Conservation (phyloP, 192 early-diverging fungal species). For the Coemansia asiatica region DNA sequence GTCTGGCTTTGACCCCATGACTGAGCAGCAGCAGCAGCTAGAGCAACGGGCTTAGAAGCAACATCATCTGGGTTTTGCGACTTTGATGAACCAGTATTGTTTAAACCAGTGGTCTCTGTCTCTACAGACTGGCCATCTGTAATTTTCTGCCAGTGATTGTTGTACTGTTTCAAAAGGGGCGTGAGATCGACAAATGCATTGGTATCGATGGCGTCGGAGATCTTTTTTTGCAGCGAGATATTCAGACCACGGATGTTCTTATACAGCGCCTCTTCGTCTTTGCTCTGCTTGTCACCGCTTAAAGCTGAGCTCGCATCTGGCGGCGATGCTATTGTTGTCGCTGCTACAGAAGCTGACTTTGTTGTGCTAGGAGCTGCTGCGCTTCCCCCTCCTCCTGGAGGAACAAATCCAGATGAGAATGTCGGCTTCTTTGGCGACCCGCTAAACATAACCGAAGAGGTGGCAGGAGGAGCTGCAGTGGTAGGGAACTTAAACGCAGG, state of each 20-base stretch:
- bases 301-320: background rate
- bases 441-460: background rate
- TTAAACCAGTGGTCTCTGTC: background rate
- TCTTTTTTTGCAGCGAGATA: conserved; percentile 46
- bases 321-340: background rate
- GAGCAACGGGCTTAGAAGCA: conserved; percentile 6
- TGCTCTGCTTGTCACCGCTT: background rate
- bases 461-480: background rate
- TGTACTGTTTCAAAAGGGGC: conserved; percentile 46
- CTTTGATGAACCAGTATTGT: background rate
- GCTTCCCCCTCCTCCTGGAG: no score
- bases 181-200: conserved; percentile 51
- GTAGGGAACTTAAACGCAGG: conserved; percentile 43
- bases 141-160: conserved; percentile 34
- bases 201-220: conserved; percentile 24
- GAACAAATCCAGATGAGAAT: conserved; percentile 28
- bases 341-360: background rate
- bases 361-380: background rate
- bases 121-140: background rate
- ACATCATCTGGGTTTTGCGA: background rate
- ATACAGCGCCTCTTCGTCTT: conserved; percentile 29
- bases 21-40: background rate
- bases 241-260: conserved; percentile 53
- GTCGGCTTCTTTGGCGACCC: conserved; percentile 5
- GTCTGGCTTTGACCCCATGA: no score